Conservation (phyloP, 2,329 filamentous ascomycete genomes). For the Arthrobotrys musiformis region DNA sequence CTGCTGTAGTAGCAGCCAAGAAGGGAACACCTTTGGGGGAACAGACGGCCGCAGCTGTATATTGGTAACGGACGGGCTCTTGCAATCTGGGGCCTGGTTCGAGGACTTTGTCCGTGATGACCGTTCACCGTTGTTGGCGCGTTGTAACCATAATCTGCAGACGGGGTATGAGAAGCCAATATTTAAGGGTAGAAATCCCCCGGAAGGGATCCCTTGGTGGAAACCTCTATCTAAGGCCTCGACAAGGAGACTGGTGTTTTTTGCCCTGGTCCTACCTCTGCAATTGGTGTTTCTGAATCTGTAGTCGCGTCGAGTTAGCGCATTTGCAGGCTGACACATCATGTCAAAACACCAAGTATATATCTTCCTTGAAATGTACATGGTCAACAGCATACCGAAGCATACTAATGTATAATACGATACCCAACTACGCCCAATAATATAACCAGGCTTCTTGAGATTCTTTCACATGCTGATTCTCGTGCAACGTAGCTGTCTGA, state of each 20-base stretch:
- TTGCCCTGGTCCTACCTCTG: not conserved
- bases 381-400: too few relatives aligned
- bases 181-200: not conserved
- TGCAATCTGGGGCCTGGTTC: not conserved
- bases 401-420: not conserved
- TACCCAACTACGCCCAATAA: not conserved
- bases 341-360: too few relatives aligned
- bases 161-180: conserved; percentile 3
- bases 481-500: not conserved
- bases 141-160: conserved; percentile 13
- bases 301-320: not conserved
- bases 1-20: not conserved
- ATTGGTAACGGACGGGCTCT: conserved; percentile 3
- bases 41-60: conserved; percentile 10
- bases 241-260: not conserved
- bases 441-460: not conserved
- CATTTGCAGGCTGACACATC: not conserved
- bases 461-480: too few relatives aligned
- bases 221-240: not conserved
- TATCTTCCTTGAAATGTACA: too few relatives aligned
- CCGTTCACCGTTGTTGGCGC: not conserved
- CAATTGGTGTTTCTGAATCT: not conserved
- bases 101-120: conserved; percentile 19
- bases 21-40: not conserved
- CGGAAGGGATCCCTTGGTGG: not conserved